Conservation (phyloP, 345 rosid species). For the Kandelia obovata region DNA sequence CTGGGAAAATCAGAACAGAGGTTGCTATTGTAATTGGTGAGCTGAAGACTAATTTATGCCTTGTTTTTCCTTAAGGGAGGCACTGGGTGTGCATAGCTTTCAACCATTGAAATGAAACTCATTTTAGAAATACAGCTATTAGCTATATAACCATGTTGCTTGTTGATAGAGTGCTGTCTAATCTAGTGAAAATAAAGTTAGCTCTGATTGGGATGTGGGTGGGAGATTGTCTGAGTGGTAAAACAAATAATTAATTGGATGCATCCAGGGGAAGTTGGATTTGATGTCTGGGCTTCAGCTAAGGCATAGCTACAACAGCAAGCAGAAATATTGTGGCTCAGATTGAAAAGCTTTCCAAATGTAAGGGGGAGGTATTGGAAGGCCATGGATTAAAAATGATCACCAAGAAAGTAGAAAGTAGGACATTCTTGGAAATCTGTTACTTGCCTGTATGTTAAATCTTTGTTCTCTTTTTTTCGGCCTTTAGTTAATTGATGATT, state of each 20-base stretch:
- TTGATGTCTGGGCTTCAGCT: not conserved
- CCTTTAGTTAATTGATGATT: no score
- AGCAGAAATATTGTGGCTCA: not conserved
- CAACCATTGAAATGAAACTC: not conserved
- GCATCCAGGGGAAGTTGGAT: not conserved
- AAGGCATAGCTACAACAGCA: not conserved
- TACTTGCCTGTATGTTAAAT: not conserved
- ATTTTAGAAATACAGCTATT: not conserved
- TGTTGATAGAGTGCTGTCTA: not conserved
- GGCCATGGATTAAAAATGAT: not conserved
- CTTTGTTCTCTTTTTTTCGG: no score
- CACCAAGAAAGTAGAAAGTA: no score
- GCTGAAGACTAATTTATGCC: no score
- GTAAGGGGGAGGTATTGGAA: constrained; percentile 1
- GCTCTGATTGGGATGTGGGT: not conserved
- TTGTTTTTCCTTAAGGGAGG: no score
- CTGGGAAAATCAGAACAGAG: no score
- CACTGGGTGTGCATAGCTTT: not conserved
- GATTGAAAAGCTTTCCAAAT: not conserved
- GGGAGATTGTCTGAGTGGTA: not conserved
- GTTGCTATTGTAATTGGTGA: no score
- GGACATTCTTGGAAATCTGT: not conserved
- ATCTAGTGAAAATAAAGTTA: not conserved
- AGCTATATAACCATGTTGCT: not conserved
- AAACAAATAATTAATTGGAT: not conserved